phyloP scores from a whole-genome alignment of 2,329 filamentous ascomycete genomes.

The Fusarium azukiicola region DNA sequence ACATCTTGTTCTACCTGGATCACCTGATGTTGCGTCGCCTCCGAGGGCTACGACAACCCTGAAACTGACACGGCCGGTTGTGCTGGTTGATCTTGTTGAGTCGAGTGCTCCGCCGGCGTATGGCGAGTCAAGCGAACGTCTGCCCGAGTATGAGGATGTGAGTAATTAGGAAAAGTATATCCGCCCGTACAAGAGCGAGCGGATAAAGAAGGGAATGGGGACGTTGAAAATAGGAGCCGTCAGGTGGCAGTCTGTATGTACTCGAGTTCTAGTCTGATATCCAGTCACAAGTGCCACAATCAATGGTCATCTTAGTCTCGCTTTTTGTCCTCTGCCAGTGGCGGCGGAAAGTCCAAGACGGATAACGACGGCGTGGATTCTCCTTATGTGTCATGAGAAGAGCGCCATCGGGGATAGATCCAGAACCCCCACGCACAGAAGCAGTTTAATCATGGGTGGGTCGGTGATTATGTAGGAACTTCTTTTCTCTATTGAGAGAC shows the following conservation, averaged over 20 bases:
- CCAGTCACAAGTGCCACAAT: too few relatives aligned
- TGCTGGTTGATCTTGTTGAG: slow-evolving; percentile 1
- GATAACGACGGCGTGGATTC: neutral
- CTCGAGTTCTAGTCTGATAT: too few relatives aligned
- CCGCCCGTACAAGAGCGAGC: accelerated
- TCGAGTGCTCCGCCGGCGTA: neutral
- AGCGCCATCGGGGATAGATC: too few relatives aligned
- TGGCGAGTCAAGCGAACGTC: neutral
- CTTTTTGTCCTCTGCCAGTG: too few relatives aligned
- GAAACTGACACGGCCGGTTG: neutral
- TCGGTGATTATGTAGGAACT: neutral
- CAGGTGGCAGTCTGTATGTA: too few relatives aligned
- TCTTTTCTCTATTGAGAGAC: neutral
- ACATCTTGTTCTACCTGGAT: neutral
- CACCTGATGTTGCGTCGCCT: neutral
- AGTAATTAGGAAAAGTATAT: neutral
- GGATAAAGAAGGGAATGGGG: neutral
- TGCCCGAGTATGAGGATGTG: neutral
- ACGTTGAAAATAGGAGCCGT: too few relatives aligned
- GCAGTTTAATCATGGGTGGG: neutral
- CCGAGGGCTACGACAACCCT: neutral
- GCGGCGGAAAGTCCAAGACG: neutral
- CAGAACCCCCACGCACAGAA: neutral
- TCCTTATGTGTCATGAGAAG: neutral
- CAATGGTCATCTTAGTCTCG: neutral